Base-by-base conservation (phyloP, 495 filamentous ascomycete genomes). In the Hypoxylon perforatum region DNA sequence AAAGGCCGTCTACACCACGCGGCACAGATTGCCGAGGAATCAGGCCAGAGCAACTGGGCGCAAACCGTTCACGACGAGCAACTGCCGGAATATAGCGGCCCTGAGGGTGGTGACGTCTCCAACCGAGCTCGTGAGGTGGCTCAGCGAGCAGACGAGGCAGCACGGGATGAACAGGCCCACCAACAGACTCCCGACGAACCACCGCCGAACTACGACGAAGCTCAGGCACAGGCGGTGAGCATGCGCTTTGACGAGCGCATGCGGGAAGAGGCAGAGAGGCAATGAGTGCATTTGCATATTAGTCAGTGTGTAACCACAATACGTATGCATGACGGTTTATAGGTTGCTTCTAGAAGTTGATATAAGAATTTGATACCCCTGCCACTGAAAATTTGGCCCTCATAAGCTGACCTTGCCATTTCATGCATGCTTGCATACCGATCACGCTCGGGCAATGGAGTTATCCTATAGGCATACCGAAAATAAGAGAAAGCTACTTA, bases 121-220 rank as follows among this genome's bases (percentile, higher is more conserved):
- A 47, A 47, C 51, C 35, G 57, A 70, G 36, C 66, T 58, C 22
- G 62, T 55, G 30, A 76, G 38, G 45, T 64, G 50, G 57, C 59
- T 65, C 52, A 39, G 22, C 69, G 62, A 50, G 67, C 67, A 39
- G 65, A 67, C 44, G 65, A 72, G 57, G 63, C 63, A 45, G 60
- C 46, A 21, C 60, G 44, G 35, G 57, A 63, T 30, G 56, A 61
- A 53, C 73, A 74, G 47, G 69, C 70, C 59, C 59, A 75, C 42
- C 78, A 76, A 55, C 74, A 78, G 58, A 72, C 81, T 17, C 93
- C 93, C 0, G 80, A 86, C 60, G 95, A 94, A 61, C 93, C 94
- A 14, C 95, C 95, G 28, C 95, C 95, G 33, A 92, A 91, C 35
- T 99, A 99, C 75, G 91, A 97, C 72, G 93, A 97, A 73, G 91